Base-by-base conservation (phyloP, 2,329 filamentous ascomycete species). In the Sporothrix pallida region DNA sequence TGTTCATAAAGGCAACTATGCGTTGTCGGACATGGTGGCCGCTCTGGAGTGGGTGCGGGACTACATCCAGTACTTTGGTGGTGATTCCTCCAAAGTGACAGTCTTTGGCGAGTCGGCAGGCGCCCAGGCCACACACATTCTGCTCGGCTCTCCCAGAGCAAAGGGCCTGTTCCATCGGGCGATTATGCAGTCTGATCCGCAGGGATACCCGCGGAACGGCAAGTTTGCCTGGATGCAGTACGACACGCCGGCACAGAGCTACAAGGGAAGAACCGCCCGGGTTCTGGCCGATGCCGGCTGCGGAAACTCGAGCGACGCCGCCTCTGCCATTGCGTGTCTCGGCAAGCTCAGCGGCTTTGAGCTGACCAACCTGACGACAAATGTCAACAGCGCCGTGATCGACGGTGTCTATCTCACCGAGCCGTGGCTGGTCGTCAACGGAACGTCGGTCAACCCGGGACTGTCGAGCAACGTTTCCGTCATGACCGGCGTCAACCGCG, bases 1-100 rank as follows among this genome's bases (percentile, higher is more conserved):
- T 15, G 77, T 81, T 4, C 77, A 82, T 67, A 81, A 80, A 6
- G 83, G 83, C 70, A 85, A 85, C 76, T 83, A 84, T 72, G 83
- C 80, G 5, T 74, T 86, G 1, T 81, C 80, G 4, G 83, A 85
- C 75, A 80, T 82, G 75, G 80, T 82, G 42, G 79, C 79, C 2
- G 83, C 81, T 0, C 78, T 84, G 3, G 78, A 83, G 46, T 84
- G 83, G 83, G 77, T 84, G 6, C 78, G 79, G 56, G 78, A 79
- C 67, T 80, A 84, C 73, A 82, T 84, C 75, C 72, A 72, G 52
- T 77, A 76, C 72, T 79, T 80, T 70, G 80, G 79, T 42, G 80
- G 79, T 8, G 80, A 84, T 71, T 79, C 80, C 20, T 75, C 79
- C 42, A 77, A 78, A 20, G 80, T 84, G 26, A 83, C 81, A 0